Conservation (phyloP, 257 asterid genomes). For the Solanum chmielewskii region DNA sequence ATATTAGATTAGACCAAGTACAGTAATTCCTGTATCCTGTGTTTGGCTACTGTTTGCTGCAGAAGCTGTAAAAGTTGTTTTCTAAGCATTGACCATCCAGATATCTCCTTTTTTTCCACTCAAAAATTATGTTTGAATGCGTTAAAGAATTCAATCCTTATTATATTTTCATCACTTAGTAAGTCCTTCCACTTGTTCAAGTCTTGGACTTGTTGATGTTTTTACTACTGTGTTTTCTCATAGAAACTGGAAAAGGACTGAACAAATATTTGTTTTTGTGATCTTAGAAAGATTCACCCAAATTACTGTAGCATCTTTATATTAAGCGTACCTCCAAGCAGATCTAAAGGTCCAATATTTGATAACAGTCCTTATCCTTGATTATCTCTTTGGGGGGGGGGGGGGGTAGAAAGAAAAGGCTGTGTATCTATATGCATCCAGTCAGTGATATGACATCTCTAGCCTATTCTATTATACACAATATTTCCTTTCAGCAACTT, state of each 20-base stretch:
- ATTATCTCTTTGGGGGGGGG: not conserved
- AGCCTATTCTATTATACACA: not conserved
- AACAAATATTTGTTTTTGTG: not conserved
- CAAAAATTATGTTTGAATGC: not conserved
- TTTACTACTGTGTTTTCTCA: not conserved
- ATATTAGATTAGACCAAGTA: not conserved
- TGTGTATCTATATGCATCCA: not conserved
- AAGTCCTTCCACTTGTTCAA: not conserved
- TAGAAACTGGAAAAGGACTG: not conserved
- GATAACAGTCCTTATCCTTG: not conserved
- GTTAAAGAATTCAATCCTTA: not conserved
- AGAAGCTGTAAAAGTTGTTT: not conserved
- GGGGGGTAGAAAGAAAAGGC: not conserved
- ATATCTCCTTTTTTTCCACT: not conserved
- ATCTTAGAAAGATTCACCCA: not conserved
- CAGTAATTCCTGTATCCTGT: not conserved
- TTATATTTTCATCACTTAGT: not conserved
- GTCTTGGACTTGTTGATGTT: not conserved
- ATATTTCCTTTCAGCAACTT: not conserved
- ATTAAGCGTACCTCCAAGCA: not conserved
- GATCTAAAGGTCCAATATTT: not conserved
- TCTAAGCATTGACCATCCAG: not conserved
- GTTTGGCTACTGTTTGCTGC: not conserved
- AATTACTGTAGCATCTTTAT: not conserved
- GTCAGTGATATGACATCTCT: not conserved